Conservation (phyloP, 306 rosid species). For the Quercus rubra region DNA sequence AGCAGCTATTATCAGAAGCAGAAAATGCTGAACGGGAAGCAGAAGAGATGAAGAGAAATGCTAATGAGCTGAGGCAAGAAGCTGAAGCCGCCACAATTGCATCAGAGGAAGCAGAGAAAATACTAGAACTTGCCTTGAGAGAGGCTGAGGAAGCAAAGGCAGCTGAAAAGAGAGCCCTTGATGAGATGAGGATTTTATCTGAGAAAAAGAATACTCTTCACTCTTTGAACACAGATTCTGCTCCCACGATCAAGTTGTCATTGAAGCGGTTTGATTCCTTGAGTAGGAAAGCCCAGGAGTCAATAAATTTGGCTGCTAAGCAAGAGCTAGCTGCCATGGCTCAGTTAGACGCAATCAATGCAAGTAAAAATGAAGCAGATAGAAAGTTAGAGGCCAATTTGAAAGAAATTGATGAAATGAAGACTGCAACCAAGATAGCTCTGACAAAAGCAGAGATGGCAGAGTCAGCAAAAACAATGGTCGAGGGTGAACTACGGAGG, state of each 20-base stretch:
- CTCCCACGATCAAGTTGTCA: slow-evolving; percentile 44
- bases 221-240: slow-evolving; percentile 17
- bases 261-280: slow-evolving; percentile 46
- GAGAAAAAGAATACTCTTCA: slow-evolving; percentile 14
- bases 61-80: slow-evolving; percentile 40
- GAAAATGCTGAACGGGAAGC: slow-evolving; percentile 49
- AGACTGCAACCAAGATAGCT: slow-evolving; percentile 60
- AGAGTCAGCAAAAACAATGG: slow-evolving; percentile 52
- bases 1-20: slow-evolving; percentile 38
- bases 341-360: slow-evolving; percentile 34
- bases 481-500: slow-evolving; percentile 56
- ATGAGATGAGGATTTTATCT: slow-evolving; percentile 44
- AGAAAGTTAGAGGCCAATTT: slow-evolving; percentile 53
- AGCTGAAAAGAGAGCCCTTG: slow-evolving; percentile 50
- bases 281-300: slow-evolving; percentile 44
- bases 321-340: slow-evolving; percentile 45
- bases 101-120: slow-evolving; percentile 46
- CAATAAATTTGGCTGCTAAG: slow-evolving; percentile 41
- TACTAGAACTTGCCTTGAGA: slow-evolving; percentile 32
- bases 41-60: slow-evolving; percentile 44
- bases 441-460: slow-evolving; percentile 64
- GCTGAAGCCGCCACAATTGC: slow-evolving; percentile 34
- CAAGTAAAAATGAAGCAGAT: slow-evolving; percentile 43
- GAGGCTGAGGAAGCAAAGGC: slow-evolving; percentile 63
- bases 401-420: slow-evolving; percentile 65